phyloP scores from a whole-genome alignment of 2,329 filamentous ascomycete species.

The Leptographium wingfieldii region DNA sequence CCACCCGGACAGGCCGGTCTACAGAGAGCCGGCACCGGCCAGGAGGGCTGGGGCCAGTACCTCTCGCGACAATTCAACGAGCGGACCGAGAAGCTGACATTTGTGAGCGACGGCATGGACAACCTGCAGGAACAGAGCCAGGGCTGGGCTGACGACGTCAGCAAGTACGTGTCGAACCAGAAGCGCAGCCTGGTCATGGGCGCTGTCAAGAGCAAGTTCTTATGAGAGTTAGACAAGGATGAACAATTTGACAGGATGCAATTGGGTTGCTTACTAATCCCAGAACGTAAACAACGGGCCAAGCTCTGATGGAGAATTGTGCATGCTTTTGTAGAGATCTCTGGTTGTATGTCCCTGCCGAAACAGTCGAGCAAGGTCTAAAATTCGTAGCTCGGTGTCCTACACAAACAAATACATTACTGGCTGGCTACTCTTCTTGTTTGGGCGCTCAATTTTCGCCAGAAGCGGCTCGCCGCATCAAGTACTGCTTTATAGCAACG shows the following conservation, averaged over 20 bases:
- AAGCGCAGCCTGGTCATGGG: slow-evolving; percentile 76
- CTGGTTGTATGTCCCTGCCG: too few relatives aligned
- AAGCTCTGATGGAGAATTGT: too few relatives aligned
- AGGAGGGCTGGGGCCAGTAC: slow-evolving; percentile 65
- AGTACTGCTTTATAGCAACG: too few relatives aligned
- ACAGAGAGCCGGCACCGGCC: slow-evolving; percentile 13
- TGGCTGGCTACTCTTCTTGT: too few relatives aligned
- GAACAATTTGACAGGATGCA: neutral
- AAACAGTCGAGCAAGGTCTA: too few relatives aligned
- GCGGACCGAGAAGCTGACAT: slow-evolving; percentile 71
- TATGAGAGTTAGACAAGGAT: neutral
- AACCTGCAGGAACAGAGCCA: slow-evolving; percentile 67
- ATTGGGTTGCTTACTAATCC: too few relatives aligned
- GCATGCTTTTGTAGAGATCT: too few relatives aligned
- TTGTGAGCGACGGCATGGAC: slow-evolving; percentile 78
- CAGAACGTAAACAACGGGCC: too few relatives aligned
- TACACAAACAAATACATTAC: too few relatives aligned
- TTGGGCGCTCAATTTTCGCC: too few relatives aligned
- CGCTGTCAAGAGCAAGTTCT: slow-evolving; percentile 47
- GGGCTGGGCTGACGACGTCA: slow-evolving; percentile 77
- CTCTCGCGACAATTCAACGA: slow-evolving; percentile 81
- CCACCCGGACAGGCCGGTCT: slow-evolving; percentile 11
- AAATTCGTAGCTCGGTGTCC: too few relatives aligned
- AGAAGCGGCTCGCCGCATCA: too few relatives aligned
- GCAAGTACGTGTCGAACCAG: slow-evolving; percentile 75